Evolutionary conservation across 2,329 filamentous ascomycete species (phyloP), one percentile per base, ranked within the genome.

Genomic region (Colletotrichum gigasporum): DNA sequence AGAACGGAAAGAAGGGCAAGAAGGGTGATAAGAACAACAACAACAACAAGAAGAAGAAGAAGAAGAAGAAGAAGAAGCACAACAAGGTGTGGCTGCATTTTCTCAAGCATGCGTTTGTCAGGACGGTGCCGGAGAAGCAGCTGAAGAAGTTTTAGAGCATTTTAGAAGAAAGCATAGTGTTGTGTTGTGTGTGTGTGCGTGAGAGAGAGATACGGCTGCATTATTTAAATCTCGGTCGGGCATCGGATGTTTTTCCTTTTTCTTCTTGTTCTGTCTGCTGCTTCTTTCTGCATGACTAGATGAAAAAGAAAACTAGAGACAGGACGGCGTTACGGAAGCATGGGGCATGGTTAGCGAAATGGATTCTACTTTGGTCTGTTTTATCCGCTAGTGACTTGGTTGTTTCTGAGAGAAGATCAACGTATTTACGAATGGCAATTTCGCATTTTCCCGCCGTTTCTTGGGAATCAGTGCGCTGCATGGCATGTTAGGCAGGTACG

Each of bases 1-100:
- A 82, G 58, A 82, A 84, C 69, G 76, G 79, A 57, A 69, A 74
- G 18, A 71, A 76, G 54, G 84, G 83, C 68, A 84, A 76, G 56
- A 74, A 76, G 67, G 71, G 56, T 41, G 39, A 42, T 18, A 42
- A 80, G 53, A 67, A 79, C 47, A 75, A 78, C 50, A 78, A 80
- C 44, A 78, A 80, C 63, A 78, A 81, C 65, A 81, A 80, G 50
- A 81, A 82, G 63, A 79, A 84, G 67, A 82, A 83, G 67, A 80
- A 85, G 69, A 82, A 83, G 55, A 85, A 85, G 72, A 81, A 84
- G 59, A 78, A 80, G 66, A 82, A 81, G 69, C 84, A 85, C 70
- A 90, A 91, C 73, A 88, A 90, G 74, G 82, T 88, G 5, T 97
- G 94, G 94, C 83, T 89, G 65, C 87, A 90, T 51, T 97, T 97